A percentile compares a stretch with the other conserved stretches of the same genome.
These are phyloP conservation scores for Mycena indigotica DNA, from an alignment of 768 basidiomycete species.

Conservation along the genomic window DNA sequence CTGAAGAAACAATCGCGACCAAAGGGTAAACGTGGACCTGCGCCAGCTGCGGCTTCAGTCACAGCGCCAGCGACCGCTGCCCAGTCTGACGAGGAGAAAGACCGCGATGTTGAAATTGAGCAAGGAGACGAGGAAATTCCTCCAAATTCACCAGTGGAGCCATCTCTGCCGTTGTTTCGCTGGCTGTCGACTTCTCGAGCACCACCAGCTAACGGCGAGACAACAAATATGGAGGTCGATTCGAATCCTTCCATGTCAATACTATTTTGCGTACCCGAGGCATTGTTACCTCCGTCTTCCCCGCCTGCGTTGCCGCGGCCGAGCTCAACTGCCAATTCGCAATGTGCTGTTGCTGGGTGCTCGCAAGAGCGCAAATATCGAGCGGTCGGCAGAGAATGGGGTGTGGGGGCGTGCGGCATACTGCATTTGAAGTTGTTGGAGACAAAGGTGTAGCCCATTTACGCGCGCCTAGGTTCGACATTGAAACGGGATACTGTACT, in stretches of 20 bases:
- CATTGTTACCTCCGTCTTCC: constrained; percentile 9
- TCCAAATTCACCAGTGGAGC: constrained; percentile 9
- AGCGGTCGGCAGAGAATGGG: constrained; percentile 44
- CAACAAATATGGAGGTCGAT: constrained; percentile 1
- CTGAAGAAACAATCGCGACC: constrained; percentile 61
- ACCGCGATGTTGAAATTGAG: background rate
- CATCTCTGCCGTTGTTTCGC: constrained; percentile 46
- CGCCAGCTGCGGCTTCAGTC: background rate
- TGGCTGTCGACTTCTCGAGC: constrained; percentile 49
- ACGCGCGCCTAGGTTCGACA: too few species aligned
- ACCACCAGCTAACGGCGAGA: constrained; percentile 4
- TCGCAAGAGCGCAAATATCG: constrained; percentile 45
- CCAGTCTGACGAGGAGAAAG: constrained; percentile 35
- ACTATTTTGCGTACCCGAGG: constrained; percentile 15
- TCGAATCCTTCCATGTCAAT: background rate
- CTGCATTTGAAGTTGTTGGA: constrained; percentile 48
- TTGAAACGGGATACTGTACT: too few species aligned
- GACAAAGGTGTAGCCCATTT: constrained; percentile 6
- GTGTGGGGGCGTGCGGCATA: constrained; percentile 49
- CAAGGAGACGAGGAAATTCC: constrained; percentile 28
- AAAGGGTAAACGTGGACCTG: constrained; percentile 38
- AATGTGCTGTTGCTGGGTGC: constrained; percentile 49
- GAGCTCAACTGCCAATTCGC: constrained; percentile 11
- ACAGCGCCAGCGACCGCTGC: constrained; percentile 33
- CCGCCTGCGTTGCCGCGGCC: constrained; percentile 5